Conservation (phyloP, 225 moss, liverwort and hornwort genomes). For the Sphagnum tenellum region DNA sequence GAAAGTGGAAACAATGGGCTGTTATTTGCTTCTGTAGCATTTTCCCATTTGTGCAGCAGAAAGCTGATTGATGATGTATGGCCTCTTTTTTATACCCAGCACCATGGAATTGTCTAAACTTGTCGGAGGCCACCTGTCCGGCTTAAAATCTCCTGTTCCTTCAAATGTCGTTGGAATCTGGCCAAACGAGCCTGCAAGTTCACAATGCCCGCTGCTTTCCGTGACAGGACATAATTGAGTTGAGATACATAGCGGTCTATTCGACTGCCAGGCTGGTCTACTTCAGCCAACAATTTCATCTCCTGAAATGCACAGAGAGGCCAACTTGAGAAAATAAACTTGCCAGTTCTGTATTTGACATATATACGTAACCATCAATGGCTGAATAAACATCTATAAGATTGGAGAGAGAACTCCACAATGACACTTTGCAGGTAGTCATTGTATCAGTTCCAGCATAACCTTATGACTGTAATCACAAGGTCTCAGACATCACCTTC, state of each 20-base stretch:
- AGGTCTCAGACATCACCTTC: too few relatives aligned
- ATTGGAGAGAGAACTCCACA: too few relatives aligned
- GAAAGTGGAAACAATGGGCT: slow-evolving; percentile 6
- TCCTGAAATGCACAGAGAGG: slow-evolving; percentile 63
- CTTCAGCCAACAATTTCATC: slow-evolving; percentile 99
- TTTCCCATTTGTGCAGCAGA: slow-evolving; percentile 7
- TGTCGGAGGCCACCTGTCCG: slow-evolving; percentile 86
- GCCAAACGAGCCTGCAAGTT: slow-evolving; percentile 94
- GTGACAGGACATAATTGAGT: slow-evolving; percentile 90
- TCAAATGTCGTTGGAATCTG: slow-evolving; percentile 93
- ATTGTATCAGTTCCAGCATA: too few relatives aligned
- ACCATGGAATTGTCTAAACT: slow-evolving; percentile 18
- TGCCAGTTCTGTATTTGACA: slow-evolving; percentile 34
- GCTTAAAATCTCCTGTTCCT: slow-evolving; percentile 97
- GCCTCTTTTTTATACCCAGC: slow-evolving; percentile 5
- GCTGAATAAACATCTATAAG: neutral
- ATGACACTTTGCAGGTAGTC: too few relatives aligned
- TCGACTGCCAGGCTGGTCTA: slow-evolving; percentile 97
- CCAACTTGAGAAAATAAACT: slow-evolving; percentile 34
- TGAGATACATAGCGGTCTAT: slow-evolving; percentile 99
- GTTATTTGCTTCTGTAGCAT: slow-evolving; percentile 16
- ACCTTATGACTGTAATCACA: too few relatives aligned
- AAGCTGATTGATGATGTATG: slow-evolving; percentile 14
- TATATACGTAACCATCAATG: slow-evolving; percentile 22
- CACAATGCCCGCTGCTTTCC: slow-evolving; percentile 91